Base-by-base conservation (phyloP, 2,329 filamentous ascomycete genomes). In the Daldinia eschscholtzii region DNA sequence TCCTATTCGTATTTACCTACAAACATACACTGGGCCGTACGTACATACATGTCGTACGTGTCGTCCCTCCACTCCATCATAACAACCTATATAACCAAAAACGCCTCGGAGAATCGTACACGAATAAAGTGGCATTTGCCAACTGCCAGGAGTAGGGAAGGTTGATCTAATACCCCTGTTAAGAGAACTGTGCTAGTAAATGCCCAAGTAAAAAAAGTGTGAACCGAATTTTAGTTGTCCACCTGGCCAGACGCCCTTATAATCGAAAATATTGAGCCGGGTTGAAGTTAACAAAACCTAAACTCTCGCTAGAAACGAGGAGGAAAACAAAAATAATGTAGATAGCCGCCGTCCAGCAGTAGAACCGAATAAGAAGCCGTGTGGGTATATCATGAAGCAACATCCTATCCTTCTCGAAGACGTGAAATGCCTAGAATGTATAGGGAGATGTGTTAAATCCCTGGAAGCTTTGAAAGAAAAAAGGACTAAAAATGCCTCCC, bases 41-140 rank as follows among this genome's bases (percentile, higher is more conserved):
- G 61, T 72, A 72, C 70, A 68, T 67, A 63, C 37, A 61, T 60
- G 61, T 7, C 6, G 46, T 69, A 67, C 64, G 64, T 70, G 70
- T 73, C 65, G 35, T 74, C 58, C 64, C 53, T 48, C 42, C 46
- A 41, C 39, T 33, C 57, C 69, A 37, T 26, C 61, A 42, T 42
- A 55, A 44, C 23, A n/a, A 41, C 57, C 50, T 66, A 48, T 70
- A 71, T 46, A 70, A 72, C 53, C 57, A 61, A 66, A 60, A 73
- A 72, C 56, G 64, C 68, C 70, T 46, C 56, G 26, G 55, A 23
- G 33, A 70, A 67, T 76, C 67, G 60, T 76, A 73, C 75, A 76
- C 60, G 73, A 68, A 72, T 65, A 30, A 48, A 70, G 57, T n/a
- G 48, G 41, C 48, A 64, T 66, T 65, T 59, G 66, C 66, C 39